Base-by-base conservation (phyloP, 805 yeast genomes). In the Spathaspora girioi region DNA sequence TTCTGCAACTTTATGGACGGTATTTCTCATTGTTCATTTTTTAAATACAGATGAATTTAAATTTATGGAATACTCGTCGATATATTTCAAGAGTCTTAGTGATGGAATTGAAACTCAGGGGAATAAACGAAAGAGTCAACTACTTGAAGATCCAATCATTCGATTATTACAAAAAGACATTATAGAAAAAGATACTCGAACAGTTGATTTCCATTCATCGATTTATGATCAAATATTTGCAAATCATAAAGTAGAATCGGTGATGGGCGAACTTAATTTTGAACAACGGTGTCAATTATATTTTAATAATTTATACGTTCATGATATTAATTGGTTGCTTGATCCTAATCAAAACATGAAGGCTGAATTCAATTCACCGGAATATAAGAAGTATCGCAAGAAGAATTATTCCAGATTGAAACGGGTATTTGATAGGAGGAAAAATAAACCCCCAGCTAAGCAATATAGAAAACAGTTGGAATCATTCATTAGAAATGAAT, bases 271-370 rank as follows among this genome's bases (percentile, higher is more conserved):
- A 27, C 50, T 63, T 42, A 47, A 71, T 32, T 53, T 48, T 20
- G n/a, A 50, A 4, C 23, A 47, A 15, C 46, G 74, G 47, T 80
- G 84, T 58, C 54, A 63, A 27, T 49, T 63, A 5, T 80, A 78
- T 55, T 79, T 80, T 54, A 65, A 71, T 35, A 70, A 67, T 48
- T 59, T 80, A 6, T 69, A 69, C 55, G 57, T 58, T 23, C 38
- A 48, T 14, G 61, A 76, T 48, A 68, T 69, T n/a, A 68, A 75
- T 31, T 80, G 84, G 84, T 66, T 65, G 47, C 51, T 73, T 5
- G 53, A 67, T 45, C 74, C 74, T 2, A 50, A 47, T 38, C 51
- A 56, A 38, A 50, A 56, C 17, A 55, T 60, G 15, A 14, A n/a
- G n/a, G n/a, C 27, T 15, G 17, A n/a, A n/a, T n/a, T n/a, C n/a